Percentiles rank a stretch among this genome's conserved stretches.
Conservation (phyloP, 345 rosid species). For the Lepidium didymum region DNA sequence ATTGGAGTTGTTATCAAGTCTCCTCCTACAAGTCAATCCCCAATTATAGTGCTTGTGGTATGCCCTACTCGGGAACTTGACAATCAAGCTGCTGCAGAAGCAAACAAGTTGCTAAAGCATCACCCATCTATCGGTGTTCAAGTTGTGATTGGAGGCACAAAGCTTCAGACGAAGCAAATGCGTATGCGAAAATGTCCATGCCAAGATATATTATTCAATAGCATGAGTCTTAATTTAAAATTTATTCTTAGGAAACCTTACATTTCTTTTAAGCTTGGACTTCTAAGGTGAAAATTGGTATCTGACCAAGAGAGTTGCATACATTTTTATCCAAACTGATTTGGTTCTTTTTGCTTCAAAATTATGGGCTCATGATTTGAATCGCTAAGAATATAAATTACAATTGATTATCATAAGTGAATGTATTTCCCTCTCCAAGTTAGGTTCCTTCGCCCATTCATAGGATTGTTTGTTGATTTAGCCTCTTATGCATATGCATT, state of each 20-base stretch:
- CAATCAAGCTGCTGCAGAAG: slow-evolving; percentile 89
- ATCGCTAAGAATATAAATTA: background rate
- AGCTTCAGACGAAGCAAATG: slow-evolving; percentile 78
- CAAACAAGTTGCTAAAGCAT: slow-evolving; percentile 67
- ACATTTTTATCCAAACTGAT: background rate
- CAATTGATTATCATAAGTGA: background rate
- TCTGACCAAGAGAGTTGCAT: background rate
- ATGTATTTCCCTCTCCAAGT: background rate
- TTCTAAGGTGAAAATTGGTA: background rate
- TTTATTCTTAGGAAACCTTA: background rate
- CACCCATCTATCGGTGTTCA: slow-evolving; percentile 88
- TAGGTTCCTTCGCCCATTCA: background rate
- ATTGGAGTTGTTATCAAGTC: slow-evolving; percentile 76
- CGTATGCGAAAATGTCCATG: slow-evolving; percentile 76
- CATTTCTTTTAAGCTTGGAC: background rate
- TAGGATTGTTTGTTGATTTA: background rate
- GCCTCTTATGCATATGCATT: background rate
- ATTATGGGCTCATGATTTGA: background rate
- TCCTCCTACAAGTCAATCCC: no score
- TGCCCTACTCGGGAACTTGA: slow-evolving; percentile 99
- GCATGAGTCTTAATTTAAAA: background rate
- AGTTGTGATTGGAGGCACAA: slow-evolving; percentile 95
- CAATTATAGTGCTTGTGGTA: slow-evolving; percentile 70
- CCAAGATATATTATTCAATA: slow-evolving; percentile 23
- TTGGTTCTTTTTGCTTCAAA: background rate